Base-by-base conservation (phyloP, 2,329 filamentous ascomycete genomes). In the Diaporthe ampelina region DNA sequence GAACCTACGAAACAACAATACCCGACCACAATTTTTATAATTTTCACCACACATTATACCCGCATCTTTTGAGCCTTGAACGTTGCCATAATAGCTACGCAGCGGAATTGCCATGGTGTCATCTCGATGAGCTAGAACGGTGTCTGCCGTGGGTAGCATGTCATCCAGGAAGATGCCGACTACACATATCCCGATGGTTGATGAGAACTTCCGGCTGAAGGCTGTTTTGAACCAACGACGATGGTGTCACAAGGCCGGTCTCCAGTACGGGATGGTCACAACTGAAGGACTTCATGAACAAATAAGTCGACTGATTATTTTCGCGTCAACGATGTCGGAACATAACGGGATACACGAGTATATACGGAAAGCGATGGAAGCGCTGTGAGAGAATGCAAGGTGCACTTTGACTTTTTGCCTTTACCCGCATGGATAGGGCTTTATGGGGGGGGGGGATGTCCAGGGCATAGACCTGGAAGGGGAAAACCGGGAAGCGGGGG, bases 341-440 rank as follows among this genome's bases (percentile, higher is more conserved):
- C 54, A 40, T 63, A 61, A 61, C 11, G 57, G 57, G 32, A 63
- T 43, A 52, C n/a, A 40, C 59, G 57, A 59, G 69, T 72, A 72
- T 43, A 72, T 63, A 72, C 52, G 35, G 54, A 17, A 21, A 40
- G 40, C 45, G 26, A 63, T 9, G 56, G 21, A 29, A 40, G 29
- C 50, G 48, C 19, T 72, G 45, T 54, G 54, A 21, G 50, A 45
- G 57, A 24, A 43, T 37, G 57, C 32, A 11, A 54, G 35, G 45
- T 61, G 69, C 32, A 43, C 52, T 19, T 45, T 29, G 45, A 43
- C 15, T 40, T 52, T 52, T 43, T 17, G 13, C 13, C 43, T 52
- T 61, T 40, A 29, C 32, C 48, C 15, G 32, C 32, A 54, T 29
- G 48, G 48, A 32, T 29, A 54, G 13, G 48, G 37, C 32, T 52